These are phyloP conservation scores for Trifolium subterraneum DNA, from an alignment of 306 rosid species.

Conservation along the genomic window DNA sequence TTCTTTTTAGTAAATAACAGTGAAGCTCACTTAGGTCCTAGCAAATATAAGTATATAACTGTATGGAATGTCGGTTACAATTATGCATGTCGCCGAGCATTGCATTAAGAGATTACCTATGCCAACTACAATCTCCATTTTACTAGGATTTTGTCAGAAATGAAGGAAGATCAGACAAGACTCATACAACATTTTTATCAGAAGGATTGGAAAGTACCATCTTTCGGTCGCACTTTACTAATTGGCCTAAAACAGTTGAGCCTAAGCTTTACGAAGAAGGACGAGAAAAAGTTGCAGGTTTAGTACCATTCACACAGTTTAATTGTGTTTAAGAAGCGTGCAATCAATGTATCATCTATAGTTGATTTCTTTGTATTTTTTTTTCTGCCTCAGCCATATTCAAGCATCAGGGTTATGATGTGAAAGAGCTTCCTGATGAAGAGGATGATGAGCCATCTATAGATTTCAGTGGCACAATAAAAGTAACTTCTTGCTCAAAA, in stretches of 20 bases:
- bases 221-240: slow-evolving; percentile 67
- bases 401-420: slow-evolving; percentile 97
- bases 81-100: slow-evolving; percentile 31
- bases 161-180: slow-evolving; percentile 73
- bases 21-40: background rate
- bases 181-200: slow-evolving; percentile 72
- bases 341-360: slow-evolving; percentile 28
- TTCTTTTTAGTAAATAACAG: background rate
- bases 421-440: slow-evolving; percentile 90
- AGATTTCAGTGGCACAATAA: slow-evolving; percentile 72
- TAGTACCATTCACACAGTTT: slow-evolving; percentile 37
- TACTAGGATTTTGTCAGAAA: slow-evolving; percentile 81
- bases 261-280: slow-evolving; percentile 90
- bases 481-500: slow-evolving; percentile 57
- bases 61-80: background rate
- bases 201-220: slow-evolving; percentile 85
- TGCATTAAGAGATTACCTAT: slow-evolving; percentile 26
- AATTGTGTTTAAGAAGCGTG: slow-evolving; percentile 19
- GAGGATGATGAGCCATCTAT: slow-evolving; percentile 61
- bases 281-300: slow-evolving; percentile 97
- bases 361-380: slow-evolving; percentile 33
- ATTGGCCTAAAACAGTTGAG: slow-evolving; percentile 85
- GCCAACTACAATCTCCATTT: slow-evolving; percentile 38
- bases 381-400: slow-evolving; percentile 75
- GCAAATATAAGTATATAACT: background rate